Evolutionary conservation across 139 green algal species (phyloP).

Genomic region (Chlamydomonas applanata): DNA sequence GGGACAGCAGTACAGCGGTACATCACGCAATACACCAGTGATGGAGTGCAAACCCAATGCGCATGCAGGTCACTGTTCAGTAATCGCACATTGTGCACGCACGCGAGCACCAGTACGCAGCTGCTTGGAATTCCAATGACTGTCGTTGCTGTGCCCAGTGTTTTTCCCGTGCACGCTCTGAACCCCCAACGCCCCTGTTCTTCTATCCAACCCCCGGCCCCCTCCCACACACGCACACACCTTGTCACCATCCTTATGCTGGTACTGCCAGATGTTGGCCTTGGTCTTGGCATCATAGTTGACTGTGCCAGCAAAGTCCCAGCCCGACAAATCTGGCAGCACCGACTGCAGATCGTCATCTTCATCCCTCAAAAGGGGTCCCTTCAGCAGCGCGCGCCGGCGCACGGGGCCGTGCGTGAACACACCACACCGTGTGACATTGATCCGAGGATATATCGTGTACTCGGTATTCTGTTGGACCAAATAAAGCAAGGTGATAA

Average conservation of each 20-base stretch:
- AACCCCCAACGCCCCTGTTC: no score
- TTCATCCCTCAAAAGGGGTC: not conserved
- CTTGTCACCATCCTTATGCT: slow-evolving; percentile 15
- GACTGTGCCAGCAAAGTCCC: slow-evolving; percentile 18
- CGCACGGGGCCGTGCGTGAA: slow-evolving; percentile 9
- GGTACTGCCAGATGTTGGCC: slow-evolving; percentile 20
- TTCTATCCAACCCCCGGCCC: no score
- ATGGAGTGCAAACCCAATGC: no score
- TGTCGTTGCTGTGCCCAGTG: no score
- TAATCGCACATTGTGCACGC: no score
- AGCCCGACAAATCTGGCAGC: slow-evolving; percentile 15
- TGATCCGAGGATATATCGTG: slow-evolving; percentile 34
- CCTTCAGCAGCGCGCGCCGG: not conserved
- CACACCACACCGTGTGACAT: slow-evolving; percentile 23
- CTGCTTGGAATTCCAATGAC: no score
- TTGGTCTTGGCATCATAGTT: not conserved
- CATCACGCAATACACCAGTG: no score
- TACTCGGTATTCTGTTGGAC: slow-evolving; percentile 23
- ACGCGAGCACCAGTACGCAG: no score
- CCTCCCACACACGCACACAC: not conserved
- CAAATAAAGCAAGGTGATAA: no score
- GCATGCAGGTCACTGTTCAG: no score
- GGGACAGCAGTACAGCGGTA: no score
- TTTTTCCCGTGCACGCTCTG: no score
- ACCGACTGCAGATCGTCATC: slow-evolving; percentile 3